These are phyloP conservation scores for Fraxinus latifolia DNA, from an alignment of 305 asterid species.

Conservation along the genomic window DNA sequence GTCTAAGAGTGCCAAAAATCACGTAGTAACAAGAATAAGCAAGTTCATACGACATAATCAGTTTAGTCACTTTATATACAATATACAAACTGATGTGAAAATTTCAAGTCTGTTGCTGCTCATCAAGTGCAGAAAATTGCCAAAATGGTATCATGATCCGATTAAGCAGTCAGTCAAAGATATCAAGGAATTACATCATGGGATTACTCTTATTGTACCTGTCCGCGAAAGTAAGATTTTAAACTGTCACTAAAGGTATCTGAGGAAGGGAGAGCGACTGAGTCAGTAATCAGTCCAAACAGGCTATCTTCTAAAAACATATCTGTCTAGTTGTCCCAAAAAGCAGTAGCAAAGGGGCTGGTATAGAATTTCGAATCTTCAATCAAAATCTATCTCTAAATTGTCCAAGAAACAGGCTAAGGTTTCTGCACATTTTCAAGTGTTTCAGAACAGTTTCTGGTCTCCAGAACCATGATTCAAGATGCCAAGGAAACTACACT, in stretches of 20 bases:
- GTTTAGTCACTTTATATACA: neutral
- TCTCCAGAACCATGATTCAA: neutral
- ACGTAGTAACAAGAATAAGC: conserved; percentile 1
- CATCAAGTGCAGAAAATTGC: neutral
- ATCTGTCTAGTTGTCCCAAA: neutral
- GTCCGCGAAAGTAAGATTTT: neutral
- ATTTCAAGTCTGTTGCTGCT: neutral
- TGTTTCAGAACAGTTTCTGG: neutral
- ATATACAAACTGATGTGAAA: neutral
- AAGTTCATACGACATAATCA: neutral
- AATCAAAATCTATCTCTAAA: neutral
- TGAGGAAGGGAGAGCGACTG: neutral
- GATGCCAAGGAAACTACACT: neutral
- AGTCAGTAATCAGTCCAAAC: neutral
- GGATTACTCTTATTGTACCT: neutral
- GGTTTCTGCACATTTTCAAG: neutral
- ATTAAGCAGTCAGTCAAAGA: neutral
- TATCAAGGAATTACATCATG: neutral
- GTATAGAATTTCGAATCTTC: neutral
- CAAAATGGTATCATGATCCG: neutral
- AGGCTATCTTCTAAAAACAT: neutral
- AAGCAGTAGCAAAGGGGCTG: neutral
- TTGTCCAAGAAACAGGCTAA: neutral
- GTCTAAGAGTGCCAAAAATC: neutral
- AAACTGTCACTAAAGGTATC: neutral